These are phyloP conservation scores for Teunomyces lycoperdinae DNA, from an alignment of 805 yeast species.

Conservation along the genomic window DNA sequence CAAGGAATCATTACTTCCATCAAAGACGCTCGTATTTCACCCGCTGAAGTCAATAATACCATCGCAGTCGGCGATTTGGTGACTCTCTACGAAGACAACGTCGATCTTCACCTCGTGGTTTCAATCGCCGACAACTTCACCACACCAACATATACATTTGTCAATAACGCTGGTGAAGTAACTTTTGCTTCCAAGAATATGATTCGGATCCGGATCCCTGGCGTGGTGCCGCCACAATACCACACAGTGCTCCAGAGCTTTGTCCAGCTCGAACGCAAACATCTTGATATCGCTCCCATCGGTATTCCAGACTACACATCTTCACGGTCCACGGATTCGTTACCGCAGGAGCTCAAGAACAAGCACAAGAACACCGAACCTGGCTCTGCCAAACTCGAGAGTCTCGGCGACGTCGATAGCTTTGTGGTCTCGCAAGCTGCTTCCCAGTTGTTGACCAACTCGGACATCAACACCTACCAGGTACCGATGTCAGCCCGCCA, in stretches of 20 bases:
- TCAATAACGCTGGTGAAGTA: conserved; percentile 57
- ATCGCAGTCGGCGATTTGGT: conserved; percentile 63
- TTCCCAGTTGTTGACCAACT: conserved; percentile 30
- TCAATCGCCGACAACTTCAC: conserved; percentile 47
- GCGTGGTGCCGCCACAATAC: conserved; percentile 43
- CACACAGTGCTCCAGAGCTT: conserved; percentile 14
- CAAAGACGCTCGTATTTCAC: conserved; percentile 8
- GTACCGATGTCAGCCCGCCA: conserved; percentile 36
- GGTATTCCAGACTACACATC: conserved; percentile 34
- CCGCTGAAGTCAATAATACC: conserved; percentile 8
- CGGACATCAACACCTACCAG: conserved; percentile 33
- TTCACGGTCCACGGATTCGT: conserved; percentile 20
- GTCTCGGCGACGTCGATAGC: conserved; percentile 12
- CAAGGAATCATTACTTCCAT: conserved; percentile 4
- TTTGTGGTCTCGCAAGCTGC: conserved; percentile 35
- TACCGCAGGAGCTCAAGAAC: conserved; percentile 16
- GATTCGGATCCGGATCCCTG: conserved; percentile 54
- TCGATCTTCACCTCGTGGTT: conserved; percentile 53
- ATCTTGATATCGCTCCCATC: conserved; percentile 33
- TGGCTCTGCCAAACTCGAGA: conserved; percentile 1
- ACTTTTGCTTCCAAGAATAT: conserved; percentile 42
- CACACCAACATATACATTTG: conserved; percentile 56
- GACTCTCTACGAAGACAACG: conserved; percentile 43
- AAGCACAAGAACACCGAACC: conserved; percentile 8
- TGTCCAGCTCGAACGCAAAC: conserved; percentile 30